phyloP scores from a whole-genome alignment of 345 rosid species.

The Hibiscus syriacus region DNA sequence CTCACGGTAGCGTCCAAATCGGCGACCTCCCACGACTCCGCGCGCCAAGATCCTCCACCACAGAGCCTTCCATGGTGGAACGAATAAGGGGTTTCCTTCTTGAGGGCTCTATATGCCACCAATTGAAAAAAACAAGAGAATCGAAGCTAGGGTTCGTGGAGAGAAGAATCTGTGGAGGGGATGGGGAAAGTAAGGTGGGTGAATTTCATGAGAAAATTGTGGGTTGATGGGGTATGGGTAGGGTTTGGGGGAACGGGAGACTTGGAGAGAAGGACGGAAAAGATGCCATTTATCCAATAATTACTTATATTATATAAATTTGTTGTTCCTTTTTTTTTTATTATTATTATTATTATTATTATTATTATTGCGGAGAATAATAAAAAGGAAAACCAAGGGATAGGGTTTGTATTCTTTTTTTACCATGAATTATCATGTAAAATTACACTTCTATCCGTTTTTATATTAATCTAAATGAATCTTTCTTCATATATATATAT shows the following conservation, averaged over 20 bases:
- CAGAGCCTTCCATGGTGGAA: constrained; percentile 54
- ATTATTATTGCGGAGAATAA: not conserved
- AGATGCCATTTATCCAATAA: not conserved
- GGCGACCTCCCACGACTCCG: constrained; percentile 76
- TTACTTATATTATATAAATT: no score
- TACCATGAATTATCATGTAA: no score
- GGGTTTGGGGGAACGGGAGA: not conserved
- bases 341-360: no score
- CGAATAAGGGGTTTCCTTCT: not conserved
- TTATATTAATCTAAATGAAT: no score
- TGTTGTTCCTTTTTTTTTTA: no score
- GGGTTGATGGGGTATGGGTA: constrained; percentile 7
- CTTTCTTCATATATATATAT: no score
- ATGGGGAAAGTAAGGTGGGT: not conserved
- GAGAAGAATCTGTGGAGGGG: not conserved
- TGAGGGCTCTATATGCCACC: not conserved
- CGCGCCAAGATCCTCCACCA: constrained; percentile 57
- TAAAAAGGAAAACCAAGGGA: not conserved
- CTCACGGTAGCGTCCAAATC: constrained; percentile 62
- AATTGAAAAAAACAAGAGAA: not conserved
- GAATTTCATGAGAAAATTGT: constrained; percentile 15
- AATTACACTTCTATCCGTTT: no score
- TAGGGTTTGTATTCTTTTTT: not conserved
- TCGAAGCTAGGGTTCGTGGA: constrained; percentile 6
- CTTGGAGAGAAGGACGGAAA: not conserved